A percentile compares a stretch with the other conserved stretches of the same genome.
Evolutionary conservation across 73 alveolate genomes (phyloP).

Genomic region (Breviolum minutum): DNA sequence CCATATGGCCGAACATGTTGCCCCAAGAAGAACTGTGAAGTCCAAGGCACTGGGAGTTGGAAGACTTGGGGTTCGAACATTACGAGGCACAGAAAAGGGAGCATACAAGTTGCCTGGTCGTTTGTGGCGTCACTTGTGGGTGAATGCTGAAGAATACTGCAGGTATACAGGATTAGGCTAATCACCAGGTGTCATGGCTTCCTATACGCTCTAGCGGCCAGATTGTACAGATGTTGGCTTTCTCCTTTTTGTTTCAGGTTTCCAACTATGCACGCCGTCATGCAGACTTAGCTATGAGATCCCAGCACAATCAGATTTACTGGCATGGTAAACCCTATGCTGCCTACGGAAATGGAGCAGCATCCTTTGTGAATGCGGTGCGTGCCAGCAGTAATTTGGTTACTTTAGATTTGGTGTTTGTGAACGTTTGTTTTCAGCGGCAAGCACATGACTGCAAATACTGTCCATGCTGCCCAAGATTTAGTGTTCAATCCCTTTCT

Average conservation of each 20-base stretch:
- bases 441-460: no score
- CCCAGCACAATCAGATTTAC: constrained; percentile 65
- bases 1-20: no score
- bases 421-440: no score
- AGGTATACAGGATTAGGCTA: no score
- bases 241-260: neutral
- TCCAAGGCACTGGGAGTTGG: constrained; percentile 56
- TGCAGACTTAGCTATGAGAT: neutral
- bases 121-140: no score
- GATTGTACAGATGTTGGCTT: no score
- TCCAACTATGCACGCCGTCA: constrained; percentile 19
- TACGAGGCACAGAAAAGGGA: constrained; percentile 13
- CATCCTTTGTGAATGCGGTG: constrained; percentile 28
- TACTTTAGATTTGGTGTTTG: no score
- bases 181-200: no score
- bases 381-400: constrained; percentile 43
- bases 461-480: neutral
- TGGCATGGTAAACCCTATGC: constrained; percentile 91
- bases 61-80: constrained; percentile 69
- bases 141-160: no score
- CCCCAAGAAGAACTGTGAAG: neutral
- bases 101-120: neutral
- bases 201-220: no score
- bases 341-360: constrained; percentile 87
- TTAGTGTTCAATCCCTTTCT: no score